Base-by-base conservation (phyloP, 306 rosid species). In the Vigna unguiculata region DNA sequence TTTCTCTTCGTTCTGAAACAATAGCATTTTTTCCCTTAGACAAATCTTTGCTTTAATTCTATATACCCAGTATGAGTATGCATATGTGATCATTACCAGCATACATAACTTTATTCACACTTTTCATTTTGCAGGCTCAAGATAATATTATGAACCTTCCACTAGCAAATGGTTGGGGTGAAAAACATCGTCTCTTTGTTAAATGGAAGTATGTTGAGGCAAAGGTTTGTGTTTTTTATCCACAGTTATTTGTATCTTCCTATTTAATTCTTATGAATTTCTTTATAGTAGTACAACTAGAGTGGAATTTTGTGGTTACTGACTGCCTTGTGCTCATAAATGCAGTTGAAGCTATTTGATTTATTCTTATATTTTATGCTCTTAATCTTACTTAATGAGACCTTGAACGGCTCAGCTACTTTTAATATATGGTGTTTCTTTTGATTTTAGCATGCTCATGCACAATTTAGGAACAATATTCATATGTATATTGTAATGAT, bases 111-210 rank as follows among this genome's bases (percentile, higher is more conserved):
- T 72, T 58, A 20, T 57, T 52, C 54, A 43, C 45, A 32, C 28
- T 78, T 36, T 21, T 83, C 40, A 66, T 34, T 86, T 80, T 86
- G 75, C 92, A 95, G 98, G 92, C 98, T 76, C 98, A 95, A 83
- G 98, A 96, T 83, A 96, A 96, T 83, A 84, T 96, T 63, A 93
- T 76, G 93, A 96, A 91, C 83, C 98, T 92, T 82, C 93, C 96
- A 32, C 76, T 96, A 66, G 55, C 91, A 7, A 92, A 92, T 84
- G 94, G 99, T 66, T 96, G 98, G 99, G 99, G 97, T 58, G 96
- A 96, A 87, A 96, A 96, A 66, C 99, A 96, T 61, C 54, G 70
- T 47, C 88, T 52, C 80, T 89, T 41, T 77, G 96, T 96, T 69
- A 96, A 91, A 84, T 96, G 99, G 98, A 91, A 96, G 78, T 91